A percentile compares a stretch with the other conserved stretches of the same genome.
These are phyloP conservation scores for Hericium erinaceus DNA, from an alignment of 768 basidiomycete species.

Conservation along the genomic window DNA sequence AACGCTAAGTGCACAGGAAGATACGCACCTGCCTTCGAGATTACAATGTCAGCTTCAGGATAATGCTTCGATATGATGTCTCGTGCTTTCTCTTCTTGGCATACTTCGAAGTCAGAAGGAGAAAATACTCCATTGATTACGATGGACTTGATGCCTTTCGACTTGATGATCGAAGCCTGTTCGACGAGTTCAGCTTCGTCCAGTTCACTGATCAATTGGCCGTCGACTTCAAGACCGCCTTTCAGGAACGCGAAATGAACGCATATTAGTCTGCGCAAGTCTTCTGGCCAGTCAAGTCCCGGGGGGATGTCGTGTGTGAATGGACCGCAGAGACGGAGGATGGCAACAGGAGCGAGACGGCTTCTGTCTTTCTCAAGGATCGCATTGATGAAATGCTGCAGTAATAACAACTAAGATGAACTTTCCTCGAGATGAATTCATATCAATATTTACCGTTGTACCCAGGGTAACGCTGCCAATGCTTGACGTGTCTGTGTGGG, in stretches of 20 bases:
- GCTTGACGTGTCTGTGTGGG: neutral
- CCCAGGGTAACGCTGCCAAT: neutral
- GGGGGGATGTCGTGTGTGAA: slow-evolving; percentile 52
- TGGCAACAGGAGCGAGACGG: slow-evolving; percentile 50
- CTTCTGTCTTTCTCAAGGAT: slow-evolving; percentile 47
- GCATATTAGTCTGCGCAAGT: slow-evolving; percentile 23
- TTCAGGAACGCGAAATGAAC: slow-evolving; percentile 29
- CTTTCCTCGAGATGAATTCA: neutral
- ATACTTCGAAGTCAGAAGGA: slow-evolving; percentile 33
- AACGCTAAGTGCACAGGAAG: neutral
- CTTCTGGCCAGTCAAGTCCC: slow-evolving; percentile 40
- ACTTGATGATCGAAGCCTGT: slow-evolving; percentile 32
- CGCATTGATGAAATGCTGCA: slow-evolving; percentile 27
- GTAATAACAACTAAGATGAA: neutral
- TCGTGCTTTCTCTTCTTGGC: slow-evolving; percentile 39
- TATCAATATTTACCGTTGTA: neutral
- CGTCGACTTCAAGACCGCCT: slow-evolving; percentile 38
- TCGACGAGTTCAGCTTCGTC: slow-evolving; percentile 34
- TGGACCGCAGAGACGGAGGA: slow-evolving; percentile 53
- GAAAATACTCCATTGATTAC: slow-evolving; percentile 42
- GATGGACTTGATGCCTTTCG: slow-evolving; percentile 21
- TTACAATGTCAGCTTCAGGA: neutral
- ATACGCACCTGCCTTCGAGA: neutral
- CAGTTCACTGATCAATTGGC: slow-evolving; percentile 33
- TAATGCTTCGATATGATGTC: slow-evolving; percentile 24